Base-by-base conservation (phyloP, 805 yeast genomes). In the Teunomyces barrocoloradensis region DNA sequence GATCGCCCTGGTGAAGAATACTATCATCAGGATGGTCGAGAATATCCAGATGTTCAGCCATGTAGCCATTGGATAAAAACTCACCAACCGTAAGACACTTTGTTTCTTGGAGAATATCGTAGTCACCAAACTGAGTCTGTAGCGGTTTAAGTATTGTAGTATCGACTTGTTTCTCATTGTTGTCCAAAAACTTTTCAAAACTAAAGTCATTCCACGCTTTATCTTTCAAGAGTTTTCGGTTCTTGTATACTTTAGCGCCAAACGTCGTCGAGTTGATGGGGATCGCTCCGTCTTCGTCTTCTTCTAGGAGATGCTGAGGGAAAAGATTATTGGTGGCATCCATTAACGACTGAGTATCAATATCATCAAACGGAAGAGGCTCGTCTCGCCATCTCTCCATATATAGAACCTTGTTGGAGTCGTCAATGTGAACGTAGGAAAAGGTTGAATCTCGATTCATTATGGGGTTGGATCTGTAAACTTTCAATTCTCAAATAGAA, bases 381-480 rank as follows among this genome's bases (percentile, higher is more conserved):
- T 69, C 73, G 40, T 70, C 71, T 10, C 54, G 54, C 78, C 78
- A 73, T 28, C 63, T 62, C 47, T 73, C 77, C 64, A 70, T 68
- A 47, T 65, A 69, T 1, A 69, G 50, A 30, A 71, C 74, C 51
- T 68, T 73, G 54, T 70, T 69, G 42, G 66, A 61, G 53, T 71
- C 63, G 41, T 59, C 66, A 41, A 71, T 63, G 50, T 73, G 77
- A 6, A 68, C 55, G 46, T 64, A 65, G 10, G 71, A 58, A 51
- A 50, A 65, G 9, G 40, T 48, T 5, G 41, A 30, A 37, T 48
- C 51, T 23, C 51, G 42, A n/a, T 20, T 37, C 40, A 38, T 25
- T 15, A 15, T 2, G 27, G 4, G 11, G 2, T 25, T 25, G 7
- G 4, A 4, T 25, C 1, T 9, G 11, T 3, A 6, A 21, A 21